These are phyloP conservation scores for Cercospora nicotianae DNA, from an alignment of 2,329 filamentous ascomycete species.

Conservation along the genomic window DNA sequence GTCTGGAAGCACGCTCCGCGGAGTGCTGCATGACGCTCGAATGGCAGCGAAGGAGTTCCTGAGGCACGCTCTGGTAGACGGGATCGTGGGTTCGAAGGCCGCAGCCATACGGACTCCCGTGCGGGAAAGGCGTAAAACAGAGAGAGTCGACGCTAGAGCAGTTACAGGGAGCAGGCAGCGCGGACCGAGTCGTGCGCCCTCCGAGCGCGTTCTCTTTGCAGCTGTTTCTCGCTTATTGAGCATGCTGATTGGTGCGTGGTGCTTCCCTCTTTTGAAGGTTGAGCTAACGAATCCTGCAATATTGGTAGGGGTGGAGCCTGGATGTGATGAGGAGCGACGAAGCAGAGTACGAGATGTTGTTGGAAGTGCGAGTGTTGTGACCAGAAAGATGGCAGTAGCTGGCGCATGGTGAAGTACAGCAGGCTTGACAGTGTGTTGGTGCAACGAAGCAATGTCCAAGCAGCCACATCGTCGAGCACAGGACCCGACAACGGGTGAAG, in stretches of 20 bases:
- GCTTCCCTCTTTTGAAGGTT: conserved; percentile 13
- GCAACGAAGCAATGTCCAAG: conserved; percentile 22
- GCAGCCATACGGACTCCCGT: conserved; percentile 17
- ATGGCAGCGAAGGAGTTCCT: neutral
- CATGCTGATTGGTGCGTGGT: conserved; percentile 21
- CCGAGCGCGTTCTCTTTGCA: conserved; percentile 14
- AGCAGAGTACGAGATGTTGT: neutral
- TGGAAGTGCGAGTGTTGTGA: neutral
- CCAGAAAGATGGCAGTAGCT: conserved; percentile 1
- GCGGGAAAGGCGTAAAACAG: conserved; percentile 24
- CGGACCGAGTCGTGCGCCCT: conserved; percentile 29
- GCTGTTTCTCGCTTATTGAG: conserved; percentile 20
- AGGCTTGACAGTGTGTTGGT: conserved; percentile 26
- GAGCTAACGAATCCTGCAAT: conserved; percentile 28
- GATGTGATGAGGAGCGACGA: conserved; percentile 7
- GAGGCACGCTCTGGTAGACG: neutral
- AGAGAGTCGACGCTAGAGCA: conserved; percentile 13
- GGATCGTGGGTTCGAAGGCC: conserved; percentile 15
- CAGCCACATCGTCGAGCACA: conserved; percentile 16
- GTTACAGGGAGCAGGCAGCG: conserved; percentile 16
- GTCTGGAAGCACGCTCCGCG: neutral
- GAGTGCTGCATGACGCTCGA: neutral
- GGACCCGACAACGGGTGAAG: conserved; percentile 23
- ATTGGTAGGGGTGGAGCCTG: conserved; percentile 19
- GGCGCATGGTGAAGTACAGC: conserved; percentile 20